Evolutionary conservation across 2,329 filamentous ascomycete genomes (phyloP).

Genomic region (Sporothrix globosa): DNA sequence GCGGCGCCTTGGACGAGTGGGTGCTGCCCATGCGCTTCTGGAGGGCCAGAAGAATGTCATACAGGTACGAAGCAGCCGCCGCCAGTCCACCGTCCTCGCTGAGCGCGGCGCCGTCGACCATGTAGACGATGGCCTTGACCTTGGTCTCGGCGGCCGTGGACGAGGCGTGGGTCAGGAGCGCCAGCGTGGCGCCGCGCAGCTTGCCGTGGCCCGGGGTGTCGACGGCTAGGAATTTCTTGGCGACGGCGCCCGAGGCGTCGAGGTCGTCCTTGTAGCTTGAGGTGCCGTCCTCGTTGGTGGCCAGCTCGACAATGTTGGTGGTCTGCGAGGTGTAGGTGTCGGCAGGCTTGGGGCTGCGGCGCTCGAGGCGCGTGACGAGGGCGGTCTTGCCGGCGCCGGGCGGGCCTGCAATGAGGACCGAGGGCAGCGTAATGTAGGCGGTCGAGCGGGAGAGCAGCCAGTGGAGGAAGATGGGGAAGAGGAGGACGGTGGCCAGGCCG

Average conservation of each 20-base stretch:
- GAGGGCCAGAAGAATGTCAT: conserved; percentile 81
- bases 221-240: conserved; percentile 73
- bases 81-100: conserved; percentile 62
- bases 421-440: conserved; percentile 69
- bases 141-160: conserved; percentile 42
- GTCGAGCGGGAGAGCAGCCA: conserved; percentile 68
- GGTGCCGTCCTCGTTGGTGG: conserved; percentile 53
- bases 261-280: conserved; percentile 58
- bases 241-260: conserved; percentile 57
- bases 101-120: conserved; percentile 81
- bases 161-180: conserved; percentile 46
- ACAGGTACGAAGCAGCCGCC: conserved; percentile 79
- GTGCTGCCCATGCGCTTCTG: conserved; percentile 63
- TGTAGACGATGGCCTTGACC: conserved; percentile 76
- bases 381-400: conserved; percentile 85
- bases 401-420: conserved; percentile 79
- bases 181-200: conserved; percentile 71
- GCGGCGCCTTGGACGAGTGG: conserved; percentile 55
- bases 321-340: conserved; percentile 61
- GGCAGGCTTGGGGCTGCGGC: conserved; percentile 49
- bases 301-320: conserved; percentile 58
- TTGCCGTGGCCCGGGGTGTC: conserved; percentile 98
- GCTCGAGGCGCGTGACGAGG: conserved; percentile 74
- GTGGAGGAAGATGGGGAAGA: conserved; percentile 78
- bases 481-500: conserved; percentile 70